Conservation (phyloP, 495 filamentous ascomycete genomes). For the Lasiosphaeria ovina region DNA sequence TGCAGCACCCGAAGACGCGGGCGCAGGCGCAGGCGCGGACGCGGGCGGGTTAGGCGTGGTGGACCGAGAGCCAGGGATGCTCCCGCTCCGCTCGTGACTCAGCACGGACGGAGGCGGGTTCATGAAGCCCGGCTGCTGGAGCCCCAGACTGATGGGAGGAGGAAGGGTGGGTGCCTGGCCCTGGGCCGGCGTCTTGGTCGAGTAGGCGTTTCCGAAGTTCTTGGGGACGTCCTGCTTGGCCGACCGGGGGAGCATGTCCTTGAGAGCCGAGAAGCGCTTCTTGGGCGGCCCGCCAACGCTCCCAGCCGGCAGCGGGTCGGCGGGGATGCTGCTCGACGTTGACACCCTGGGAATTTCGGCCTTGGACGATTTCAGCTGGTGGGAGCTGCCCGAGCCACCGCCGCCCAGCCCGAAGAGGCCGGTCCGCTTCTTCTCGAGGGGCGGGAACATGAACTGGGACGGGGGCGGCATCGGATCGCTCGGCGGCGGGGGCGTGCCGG, state of each 20-base stretch:
- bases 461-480: conserved; percentile 15
- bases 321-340: conserved; percentile 18
- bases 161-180: conserved; percentile 10
- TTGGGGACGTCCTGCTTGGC: conserved; percentile 3
- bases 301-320: conserved; percentile 11
- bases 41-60: background rate
- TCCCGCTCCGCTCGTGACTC: conserved; percentile 17
- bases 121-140: background rate
- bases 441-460: conserved; percentile 14
- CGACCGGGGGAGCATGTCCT: conserved; percentile 23
- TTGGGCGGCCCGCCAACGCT: conserved; percentile 23
- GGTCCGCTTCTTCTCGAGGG: conserved; percentile 21
- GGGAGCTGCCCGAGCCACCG: background rate
- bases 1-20: too few relatives aligned
- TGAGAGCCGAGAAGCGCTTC: conserved; percentile 35
- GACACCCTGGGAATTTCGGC: conserved; percentile 20
- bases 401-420: conserved; percentile 21
- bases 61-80: conserved; percentile 5
- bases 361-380: conserved; percentile 6
- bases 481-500: conserved; percentile 20
- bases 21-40: background rate
- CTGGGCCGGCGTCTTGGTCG: conserved; percentile 10
- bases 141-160: conserved; percentile 8
- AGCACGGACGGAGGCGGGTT: background rate
- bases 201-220: conserved; percentile 8